These are phyloP conservation scores for Plasmodium malariae DNA, from an alignment of 169 alveolate genomes.

Conservation along the genomic window DNA sequence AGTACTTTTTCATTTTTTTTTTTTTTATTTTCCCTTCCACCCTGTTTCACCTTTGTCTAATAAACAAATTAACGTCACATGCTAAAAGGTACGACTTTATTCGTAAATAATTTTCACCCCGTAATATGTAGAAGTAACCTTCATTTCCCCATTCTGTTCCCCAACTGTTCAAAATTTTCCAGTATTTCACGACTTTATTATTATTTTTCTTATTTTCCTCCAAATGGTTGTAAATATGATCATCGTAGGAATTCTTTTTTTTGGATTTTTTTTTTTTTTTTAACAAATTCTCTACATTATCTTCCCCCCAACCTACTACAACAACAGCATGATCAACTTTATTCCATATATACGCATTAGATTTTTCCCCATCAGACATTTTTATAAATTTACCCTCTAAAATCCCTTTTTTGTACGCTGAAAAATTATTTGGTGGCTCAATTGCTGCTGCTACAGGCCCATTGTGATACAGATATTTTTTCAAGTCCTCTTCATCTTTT, in stretches of 20 bases:
- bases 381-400: conserved; percentile 46
- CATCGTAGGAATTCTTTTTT: background rate
- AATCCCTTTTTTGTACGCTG: conserved; percentile 46
- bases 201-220: background rate
- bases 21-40: background rate
- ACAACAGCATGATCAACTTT: conserved; percentile 78
- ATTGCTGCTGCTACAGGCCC: conserved; percentile 77
- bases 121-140: conserved; percentile 59
- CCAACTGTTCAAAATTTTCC: conserved; percentile 76
- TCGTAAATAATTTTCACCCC: conserved; percentile 49
- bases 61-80: conserved; percentile 68
- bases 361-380: conserved; percentile 58
- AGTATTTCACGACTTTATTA: conserved; percentile 39
- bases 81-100: conserved; percentile 53
- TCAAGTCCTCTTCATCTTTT: conserved; percentile 63
- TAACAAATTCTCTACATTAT: conserved; percentile 26
- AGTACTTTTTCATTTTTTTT: background rate
- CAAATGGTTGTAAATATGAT: background rate
- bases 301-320: conserved; percentile 77
- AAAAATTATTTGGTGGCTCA: conserved; percentile 49
- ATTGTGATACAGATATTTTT: conserved; percentile 59
- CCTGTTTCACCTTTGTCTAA: background rate
- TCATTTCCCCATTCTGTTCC: conserved; percentile 62
- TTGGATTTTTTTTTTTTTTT: conserved; percentile 8
- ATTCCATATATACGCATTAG: conserved; percentile 74